Base-by-base conservation (phyloP, 108 stramenopile genomes). In the Cyclotella choctawhatcheeana region DNA sequence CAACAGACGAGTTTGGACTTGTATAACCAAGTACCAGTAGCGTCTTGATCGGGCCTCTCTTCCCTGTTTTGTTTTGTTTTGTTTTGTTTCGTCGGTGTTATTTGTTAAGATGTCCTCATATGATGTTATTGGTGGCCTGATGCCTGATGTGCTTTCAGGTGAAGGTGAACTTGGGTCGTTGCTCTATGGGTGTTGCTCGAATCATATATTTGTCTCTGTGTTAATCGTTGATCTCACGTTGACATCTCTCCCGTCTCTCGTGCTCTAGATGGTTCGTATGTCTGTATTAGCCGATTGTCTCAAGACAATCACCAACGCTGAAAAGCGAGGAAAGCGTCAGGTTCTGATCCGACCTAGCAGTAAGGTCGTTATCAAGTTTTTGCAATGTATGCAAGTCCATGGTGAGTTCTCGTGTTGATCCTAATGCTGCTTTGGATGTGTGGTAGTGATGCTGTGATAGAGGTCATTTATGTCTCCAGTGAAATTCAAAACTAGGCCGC, bases 231-330 rank as follows among this genome's bases (percentile, higher is more conserved):
- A 25, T 43, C 30, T 50, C 47, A 50, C 27, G 5, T 64, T 27
- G 44, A 1, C 25, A 10, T 8, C 26, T 24, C 22, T 44, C n/a
- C 27, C 30, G n/a, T 64, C 27, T 31, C 24, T 13, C 22, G n/a
- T n/a, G n/a, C n/a, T n/a, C 25, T 56, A 92, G 86, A 99, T 99
- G 99, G 98, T 98, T 82, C 97, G 97, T 82, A 99, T 99, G 98
- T 93, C 91, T 59, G 98, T 99, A 71, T 89, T 99, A 67, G 99
- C 99, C 76, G 99, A 99, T 88, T 96, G 95, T 86, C 93, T 99
- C 35, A 99, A 99, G 88, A 98, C 98, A 77, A 96, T 99, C 85
- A 94, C 96, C 85, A 99, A 99, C 91, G 99, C 99, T 50, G 99
- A 99, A 83, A 99, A 99, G 94, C 98, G 98, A 71, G 99, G 99